Evolutionary conservation across 768 basidiomycete genomes (phyloP), one percentile per base, ranked within the genome.

Genomic region (Agrocybe pediades): DNA sequence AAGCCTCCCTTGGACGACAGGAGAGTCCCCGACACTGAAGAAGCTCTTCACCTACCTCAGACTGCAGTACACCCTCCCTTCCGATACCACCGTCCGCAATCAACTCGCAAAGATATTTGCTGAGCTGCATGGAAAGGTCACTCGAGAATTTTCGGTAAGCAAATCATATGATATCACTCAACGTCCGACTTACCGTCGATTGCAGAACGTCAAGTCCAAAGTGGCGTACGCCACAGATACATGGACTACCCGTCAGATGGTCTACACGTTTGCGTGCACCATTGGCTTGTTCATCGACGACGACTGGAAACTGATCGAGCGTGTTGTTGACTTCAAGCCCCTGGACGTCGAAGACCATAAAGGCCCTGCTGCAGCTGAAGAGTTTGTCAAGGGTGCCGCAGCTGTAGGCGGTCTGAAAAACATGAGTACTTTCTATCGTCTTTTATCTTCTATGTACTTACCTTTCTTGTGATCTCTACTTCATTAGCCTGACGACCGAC

Each of bases 221-320:
- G 57, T 63, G 39, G 53, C 58, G 3, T 60, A 52, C 50, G 41
- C 65, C 9, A 61, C 49, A 2, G 68, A 71, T 46, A 68, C 68
- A 1, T 71, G 68, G 71, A 70, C 68, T 1, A 71, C 61, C 2
- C 54, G 49, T n/a, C 59, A 61, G 36, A 71, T 70, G 66, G 62
- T 67, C 15, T 68, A 60, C 53, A 65, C 67, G 9, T 73, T 73
- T 58, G 60, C 68, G 20, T 61, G 70, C 15, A 63, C 65, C 2
- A 59, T 70, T n/a, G 71, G 45, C 4, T 63, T 25, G 25, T 72
- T 62, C 49, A 63, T 72, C 26, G 41, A 62, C 42, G 58, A 69
- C 9, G 63, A 71, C 19, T 73, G 72, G 70, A 49, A 68, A 20
- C 36, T 74, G 4, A 60, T 70, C 16, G 61, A 63, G 30, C 58